Conservation (phyloP, 352 stramenopile species). For the Pythium coloratum region DNA sequence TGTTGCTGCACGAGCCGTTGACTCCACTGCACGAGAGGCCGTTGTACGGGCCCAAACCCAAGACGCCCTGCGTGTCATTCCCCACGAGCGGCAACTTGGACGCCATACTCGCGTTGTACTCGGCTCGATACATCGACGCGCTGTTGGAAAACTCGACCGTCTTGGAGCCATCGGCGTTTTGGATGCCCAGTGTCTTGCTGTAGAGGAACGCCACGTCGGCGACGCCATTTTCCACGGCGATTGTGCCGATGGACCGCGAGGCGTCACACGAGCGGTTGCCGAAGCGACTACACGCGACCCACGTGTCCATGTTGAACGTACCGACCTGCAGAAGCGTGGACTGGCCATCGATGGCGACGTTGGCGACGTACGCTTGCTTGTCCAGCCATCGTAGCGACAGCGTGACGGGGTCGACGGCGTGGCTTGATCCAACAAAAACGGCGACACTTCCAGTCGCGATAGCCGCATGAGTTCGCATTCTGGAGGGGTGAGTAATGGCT, state of each 20-base stretch:
- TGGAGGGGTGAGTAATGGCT: background rate
- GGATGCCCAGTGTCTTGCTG: background rate
- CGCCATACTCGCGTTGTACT: background rate
- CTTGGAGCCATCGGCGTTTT: background rate
- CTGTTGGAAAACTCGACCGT: background rate
- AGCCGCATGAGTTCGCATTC: background rate
- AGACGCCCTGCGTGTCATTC: background rate
- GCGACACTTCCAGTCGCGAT: background rate
- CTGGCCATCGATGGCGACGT: conserved; percentile 6
- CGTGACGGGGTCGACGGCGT: background rate
- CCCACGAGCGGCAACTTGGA: conserved; percentile 9
- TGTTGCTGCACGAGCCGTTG: background rate
- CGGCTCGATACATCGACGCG: conserved; percentile 1
- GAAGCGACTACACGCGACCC: conserved; percentile 9
- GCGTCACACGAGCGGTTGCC: background rate
- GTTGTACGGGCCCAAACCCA: background rate
- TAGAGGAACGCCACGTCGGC: background rate
- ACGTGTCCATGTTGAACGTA: background rate
- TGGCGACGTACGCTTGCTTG: conserved; percentile 15
- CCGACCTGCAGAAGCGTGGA: conserved; percentile 2
- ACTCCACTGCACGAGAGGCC: background rate
- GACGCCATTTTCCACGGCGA: background rate
- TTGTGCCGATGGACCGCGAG: background rate
- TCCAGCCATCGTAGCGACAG: conserved; percentile 16
- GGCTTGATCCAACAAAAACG: background rate